Evolutionary conservation across 768 basidiomycete species (phyloP).

Genomic region (Xerocomellus intermedius): DNA sequence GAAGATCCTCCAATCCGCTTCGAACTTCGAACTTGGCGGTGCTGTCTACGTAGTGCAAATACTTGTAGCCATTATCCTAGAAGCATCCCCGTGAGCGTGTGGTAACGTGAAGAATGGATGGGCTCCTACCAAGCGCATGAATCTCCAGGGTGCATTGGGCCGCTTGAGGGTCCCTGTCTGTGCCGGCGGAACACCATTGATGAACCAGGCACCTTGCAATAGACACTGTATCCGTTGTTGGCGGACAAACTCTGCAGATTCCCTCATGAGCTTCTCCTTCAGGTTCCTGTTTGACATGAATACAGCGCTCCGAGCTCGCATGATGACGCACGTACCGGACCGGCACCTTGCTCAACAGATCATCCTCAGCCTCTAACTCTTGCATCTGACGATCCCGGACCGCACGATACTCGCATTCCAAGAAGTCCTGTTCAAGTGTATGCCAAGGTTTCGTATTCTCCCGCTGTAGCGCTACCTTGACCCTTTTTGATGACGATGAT

Average conservation of each 20-base stretch:
- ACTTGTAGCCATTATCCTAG: constrained; percentile 78
- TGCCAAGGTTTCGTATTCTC: constrained; percentile 81
- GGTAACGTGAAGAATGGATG: background rate
- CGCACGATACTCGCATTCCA: constrained; percentile 80
- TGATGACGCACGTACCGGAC: constrained; percentile 57
- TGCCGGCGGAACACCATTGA: constrained; percentile 64
- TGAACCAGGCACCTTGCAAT: constrained; percentile 90
- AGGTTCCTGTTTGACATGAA: constrained; percentile 58
- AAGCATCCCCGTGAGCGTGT: constrained; percentile 1
- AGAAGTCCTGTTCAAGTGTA: constrained; percentile 77
- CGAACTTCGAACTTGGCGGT: constrained; percentile 76
- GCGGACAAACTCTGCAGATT: constrained; percentile 86
- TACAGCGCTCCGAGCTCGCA: background rate
- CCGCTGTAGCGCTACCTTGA: constrained; percentile 70
- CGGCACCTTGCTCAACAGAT: constrained; percentile 79
- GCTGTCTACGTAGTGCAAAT: constrained; percentile 85
- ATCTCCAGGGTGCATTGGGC: constrained; percentile 74
- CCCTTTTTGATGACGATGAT: constrained; percentile 40
- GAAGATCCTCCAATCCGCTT: constrained; percentile 81
- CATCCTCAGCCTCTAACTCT: constrained; percentile 86
- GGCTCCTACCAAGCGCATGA: constrained; percentile 71
- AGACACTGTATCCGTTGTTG: constrained; percentile 88
- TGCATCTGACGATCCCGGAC: constrained; percentile 88
- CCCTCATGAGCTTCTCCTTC: constrained; percentile 81
- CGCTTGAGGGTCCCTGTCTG: constrained; percentile 47